Base-by-base conservation (phyloP, 768 basidiomycete species). In the Pholiota microspora region DNA sequence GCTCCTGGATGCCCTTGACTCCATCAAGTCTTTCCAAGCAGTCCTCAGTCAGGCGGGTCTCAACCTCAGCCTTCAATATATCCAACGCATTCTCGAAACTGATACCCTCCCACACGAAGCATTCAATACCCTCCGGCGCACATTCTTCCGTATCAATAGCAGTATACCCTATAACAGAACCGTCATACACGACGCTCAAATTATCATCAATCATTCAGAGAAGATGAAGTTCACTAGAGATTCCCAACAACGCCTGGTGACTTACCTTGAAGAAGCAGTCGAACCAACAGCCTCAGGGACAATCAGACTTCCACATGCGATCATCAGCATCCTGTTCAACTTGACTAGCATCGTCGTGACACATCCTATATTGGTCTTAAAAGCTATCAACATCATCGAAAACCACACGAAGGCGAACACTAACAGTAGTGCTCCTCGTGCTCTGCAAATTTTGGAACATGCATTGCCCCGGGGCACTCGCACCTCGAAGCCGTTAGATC, bases 81-180 rank as follows among this genome's bases (percentile, higher is more conserved):
- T 70, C 18, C 57, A 60, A 2, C 56, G 55, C 12, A 57, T 70
- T 21, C 55, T 70, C 4, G 42, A 46, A n/a, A 57, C 56, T 16
- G 56, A 61, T 2, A 27, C 60, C 2, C 54, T 71, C 15, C 73
- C 71, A 7, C 64, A 73, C 49, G 74, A 76, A 56, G 68, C 70
- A 13, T 70, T 71, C 57, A 72, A 69, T 53, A 76, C 71, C 10
- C 59, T 73, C 16, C 69, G 73, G 10, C 67, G 71, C n/a, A 63
- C 71, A 4, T 71, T 71, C 44, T 64, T 74, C 51, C 66, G 66
- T 34, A 62, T 71, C 15, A 57, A 70, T 32, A 64, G 64, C 44
- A 54, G 52, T 7, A 21, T 50, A 4, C 18, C n/a, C 52, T 51
- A 15, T 18, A 53, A 25, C 34, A 25, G 35, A 16, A 48, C 10